Percentiles rank a stretch among this genome's conserved stretches.
phyloP scores from a whole-genome alignment of 768 basidiomycete genomes.

The Suillus americanus region DNA sequence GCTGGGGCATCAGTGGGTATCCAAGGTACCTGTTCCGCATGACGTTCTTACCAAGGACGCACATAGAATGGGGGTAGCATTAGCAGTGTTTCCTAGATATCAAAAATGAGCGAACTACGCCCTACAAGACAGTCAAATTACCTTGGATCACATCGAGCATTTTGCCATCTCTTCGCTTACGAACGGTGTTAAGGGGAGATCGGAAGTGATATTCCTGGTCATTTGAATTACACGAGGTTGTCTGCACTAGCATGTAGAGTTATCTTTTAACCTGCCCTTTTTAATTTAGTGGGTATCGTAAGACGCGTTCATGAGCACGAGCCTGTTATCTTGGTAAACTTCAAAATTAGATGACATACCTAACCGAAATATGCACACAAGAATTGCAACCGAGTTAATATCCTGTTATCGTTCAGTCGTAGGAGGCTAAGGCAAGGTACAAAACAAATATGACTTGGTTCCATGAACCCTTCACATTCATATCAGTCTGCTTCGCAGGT shows the following conservation, averaged over 20 bases:
- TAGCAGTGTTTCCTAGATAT: neutral
- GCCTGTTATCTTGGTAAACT: neutral
- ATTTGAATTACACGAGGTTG: neutral
- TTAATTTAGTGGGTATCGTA: neutral
- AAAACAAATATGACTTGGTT: neutral
- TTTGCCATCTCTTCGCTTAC: constrained; percentile 1
- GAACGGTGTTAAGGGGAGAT: neutral
- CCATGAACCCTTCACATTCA: neutral
- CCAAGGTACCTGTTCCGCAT: neutral
- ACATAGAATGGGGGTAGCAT: neutral
- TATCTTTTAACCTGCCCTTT: neutral
- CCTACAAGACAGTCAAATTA: neutral
- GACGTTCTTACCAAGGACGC: neutral
- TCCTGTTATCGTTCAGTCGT: neutral
- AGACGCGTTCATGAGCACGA: neutral
- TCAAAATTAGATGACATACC: neutral
- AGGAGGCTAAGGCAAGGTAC: no score
- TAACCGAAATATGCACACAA: neutral
- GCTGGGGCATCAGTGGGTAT: constrained; percentile 3
- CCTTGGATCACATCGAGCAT: neutral
- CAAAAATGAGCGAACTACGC: neutral
- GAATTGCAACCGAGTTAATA: neutral
- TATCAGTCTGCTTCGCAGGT: neutral
- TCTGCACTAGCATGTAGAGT: neutral
- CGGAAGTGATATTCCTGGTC: neutral